Percentiles rank a stretch among this genome's conserved stretches.
These are phyloP conservation scores for Withania somnifera DNA, from an alignment of 305 asterid species.

Conservation along the genomic window DNA sequence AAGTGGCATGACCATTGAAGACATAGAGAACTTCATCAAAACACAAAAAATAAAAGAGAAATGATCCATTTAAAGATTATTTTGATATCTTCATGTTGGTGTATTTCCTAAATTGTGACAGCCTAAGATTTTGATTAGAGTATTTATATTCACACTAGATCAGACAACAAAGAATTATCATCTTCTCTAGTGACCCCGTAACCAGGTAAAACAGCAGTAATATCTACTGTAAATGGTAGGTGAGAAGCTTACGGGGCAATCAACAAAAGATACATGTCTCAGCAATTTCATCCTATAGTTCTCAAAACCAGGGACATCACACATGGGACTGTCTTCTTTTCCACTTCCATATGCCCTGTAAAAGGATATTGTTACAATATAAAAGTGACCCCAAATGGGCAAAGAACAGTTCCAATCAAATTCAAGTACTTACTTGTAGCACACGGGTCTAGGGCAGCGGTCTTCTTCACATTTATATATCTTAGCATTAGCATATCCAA, in stretches of 20 bases:
- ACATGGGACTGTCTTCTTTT: slow-evolving; percentile 88
- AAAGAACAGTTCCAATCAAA: background rate
- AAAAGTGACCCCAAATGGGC: background rate
- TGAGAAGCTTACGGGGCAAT: slow-evolving; percentile 72
- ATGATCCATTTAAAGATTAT: background rate
- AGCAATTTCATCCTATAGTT: slow-evolving; percentile 78
- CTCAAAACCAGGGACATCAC: slow-evolving; percentile 97
- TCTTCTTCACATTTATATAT: slow-evolving; percentile 91
- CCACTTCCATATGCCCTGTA: slow-evolving; percentile 96
- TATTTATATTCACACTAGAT: background rate
- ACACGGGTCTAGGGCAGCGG: slow-evolving; percentile 80
- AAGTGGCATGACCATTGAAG: background rate
- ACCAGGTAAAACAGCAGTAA: background rate
- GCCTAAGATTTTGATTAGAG: background rate
- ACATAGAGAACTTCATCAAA: background rate
- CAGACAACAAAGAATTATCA: background rate
- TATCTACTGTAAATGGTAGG: background rate
- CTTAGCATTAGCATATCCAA: slow-evolving; percentile 99
- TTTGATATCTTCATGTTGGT: background rate
- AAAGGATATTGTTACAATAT: background rate
- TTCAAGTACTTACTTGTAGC: slow-evolving; percentile 68
- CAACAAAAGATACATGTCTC: slow-evolving; percentile 93
- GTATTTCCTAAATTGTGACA: background rate
- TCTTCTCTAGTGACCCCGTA: background rate
- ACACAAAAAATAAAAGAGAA: background rate